A percentile compares a stretch with the other conserved stretches of the same genome.
These are phyloP conservation scores for Colletotrichum somersetense DNA, from an alignment of 2,329 filamentous ascomycete genomes.

Conservation along the genomic window DNA sequence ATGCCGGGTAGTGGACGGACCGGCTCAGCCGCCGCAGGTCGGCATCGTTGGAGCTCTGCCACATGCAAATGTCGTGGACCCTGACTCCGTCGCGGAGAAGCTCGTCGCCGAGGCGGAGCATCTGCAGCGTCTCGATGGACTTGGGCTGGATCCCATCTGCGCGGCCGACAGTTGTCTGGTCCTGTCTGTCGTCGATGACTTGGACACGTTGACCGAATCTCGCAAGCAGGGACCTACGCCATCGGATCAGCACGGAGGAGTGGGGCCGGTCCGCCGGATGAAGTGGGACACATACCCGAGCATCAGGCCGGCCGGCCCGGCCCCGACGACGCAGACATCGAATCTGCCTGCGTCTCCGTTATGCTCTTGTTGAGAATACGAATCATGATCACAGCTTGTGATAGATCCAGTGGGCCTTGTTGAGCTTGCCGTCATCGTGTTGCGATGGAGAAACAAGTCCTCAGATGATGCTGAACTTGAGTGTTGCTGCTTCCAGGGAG, in stretches of 20 bases:
- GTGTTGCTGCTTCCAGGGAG: background rate
- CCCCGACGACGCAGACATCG: slow-evolving; percentile 35
- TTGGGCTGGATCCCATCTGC: slow-evolving; percentile 32
- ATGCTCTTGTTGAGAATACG: background rate
- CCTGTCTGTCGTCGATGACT: slow-evolving; percentile 21
- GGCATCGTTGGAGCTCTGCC: slow-evolving; percentile 19
- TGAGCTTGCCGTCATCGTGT: slow-evolving; percentile 25
- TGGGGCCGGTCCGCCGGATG: background rate
- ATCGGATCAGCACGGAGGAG: background rate
- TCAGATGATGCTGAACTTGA: background rate
- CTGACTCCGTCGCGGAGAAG: slow-evolving; percentile 45
- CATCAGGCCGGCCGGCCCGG: slow-evolving; percentile 35
- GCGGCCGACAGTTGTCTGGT: slow-evolving; percentile 25
- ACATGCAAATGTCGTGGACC: slow-evolving; percentile 45
- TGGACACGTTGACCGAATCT: slow-evolving; percentile 31
- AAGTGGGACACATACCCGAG: slow-evolving; percentile 31
- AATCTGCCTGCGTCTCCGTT: slow-evolving; percentile 3
- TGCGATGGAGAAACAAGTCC: background rate
- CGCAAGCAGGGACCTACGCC: slow-evolving; percentile 22
- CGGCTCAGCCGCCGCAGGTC: slow-evolving; percentile 48
- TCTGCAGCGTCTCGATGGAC: slow-evolving; percentile 35
- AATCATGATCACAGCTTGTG: background rate
- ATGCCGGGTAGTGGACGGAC: slow-evolving; percentile 27
- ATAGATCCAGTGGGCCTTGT: background rate
- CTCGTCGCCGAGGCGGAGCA: slow-evolving; percentile 27